Percentiles rank a stretch among this genome's conserved stretches.
phyloP scores from a whole-genome alignment of 345 rosid genomes.

The Nephelium lappaceum region DNA sequence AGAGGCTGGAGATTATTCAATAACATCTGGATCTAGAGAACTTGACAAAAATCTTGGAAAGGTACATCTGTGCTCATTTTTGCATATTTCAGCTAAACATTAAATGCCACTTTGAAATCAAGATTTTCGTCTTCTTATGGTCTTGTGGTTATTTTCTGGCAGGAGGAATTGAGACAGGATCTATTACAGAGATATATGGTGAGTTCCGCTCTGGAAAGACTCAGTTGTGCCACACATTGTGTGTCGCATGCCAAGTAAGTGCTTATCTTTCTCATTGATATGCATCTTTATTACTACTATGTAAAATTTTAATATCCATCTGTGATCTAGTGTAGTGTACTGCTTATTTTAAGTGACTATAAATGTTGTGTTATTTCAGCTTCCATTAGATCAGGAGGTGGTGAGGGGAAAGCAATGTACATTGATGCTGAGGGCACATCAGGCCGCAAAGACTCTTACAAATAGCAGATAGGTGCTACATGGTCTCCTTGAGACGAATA shows the following conservation, averaged over 20 bases:
- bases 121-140: not conserved
- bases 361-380: slow-evolving; percentile 48
- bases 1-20: slow-evolving; percentile 94
- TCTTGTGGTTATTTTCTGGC: slow-evolving; percentile 27
- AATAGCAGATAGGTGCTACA: slow-evolving; percentile 81
- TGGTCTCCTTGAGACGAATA: slow-evolving; percentile 12
- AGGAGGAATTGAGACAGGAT: slow-evolving; percentile 98
- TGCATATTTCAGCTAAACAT: slow-evolving; percentile 4
- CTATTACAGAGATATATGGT: slow-evolving; percentile 94
- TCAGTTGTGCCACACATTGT: slow-evolving; percentile 94
- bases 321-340: too few species aligned
- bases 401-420: slow-evolving; percentile 98
- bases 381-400: slow-evolving; percentile 98
- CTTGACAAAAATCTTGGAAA: slow-evolving; percentile 94
- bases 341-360: not conserved
- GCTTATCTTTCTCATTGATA: slow-evolving; percentile 5
- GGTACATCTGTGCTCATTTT: slow-evolving; percentile 38
- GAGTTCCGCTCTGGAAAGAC: slow-evolving; percentile 99
- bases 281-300: not conserved
- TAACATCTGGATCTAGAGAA: slow-evolving; percentile 92
- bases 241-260: slow-evolving; percentile 95
- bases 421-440: slow-evolving; percentile 98
- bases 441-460: slow-evolving; percentile 94
- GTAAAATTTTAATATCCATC: not conserved
- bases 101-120: not conserved